Conservation (phyloP, 2,329 filamentous ascomycete genomes). For the Ceratocystis alfenasii region DNA sequence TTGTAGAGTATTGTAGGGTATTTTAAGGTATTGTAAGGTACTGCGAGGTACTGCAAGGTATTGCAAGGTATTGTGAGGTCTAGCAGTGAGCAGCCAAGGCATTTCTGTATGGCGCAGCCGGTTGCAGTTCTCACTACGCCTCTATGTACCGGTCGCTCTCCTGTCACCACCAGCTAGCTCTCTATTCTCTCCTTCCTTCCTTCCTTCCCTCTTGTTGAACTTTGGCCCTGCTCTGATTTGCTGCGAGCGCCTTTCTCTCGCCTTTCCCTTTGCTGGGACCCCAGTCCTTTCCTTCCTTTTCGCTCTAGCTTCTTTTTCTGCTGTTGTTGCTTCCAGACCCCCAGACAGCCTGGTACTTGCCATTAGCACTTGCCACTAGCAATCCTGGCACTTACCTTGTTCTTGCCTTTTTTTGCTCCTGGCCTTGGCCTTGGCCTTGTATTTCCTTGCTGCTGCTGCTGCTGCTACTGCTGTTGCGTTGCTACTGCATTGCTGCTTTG, state of each 20-base stretch:
- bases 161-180: no score
- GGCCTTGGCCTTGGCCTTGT: not conserved
- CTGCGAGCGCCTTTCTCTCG: not conserved
- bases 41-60: no score
- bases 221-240: constrained; percentile 6
- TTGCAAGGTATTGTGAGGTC: no score
- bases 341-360: not conserved
- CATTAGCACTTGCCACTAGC: not conserved
- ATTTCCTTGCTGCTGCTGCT: not conserved
- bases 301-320: not conserved
- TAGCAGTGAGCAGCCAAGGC: no score
- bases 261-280: not conserved
- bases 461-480: not conserved
- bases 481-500: not conserved
- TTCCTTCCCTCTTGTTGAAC: constrained; percentile 15
- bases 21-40: no score
- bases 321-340: not conserved
- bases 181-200: constrained; percentile 22
- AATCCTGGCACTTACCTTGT: not conserved
- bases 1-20: no score
- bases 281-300: not conserved
- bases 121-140: no score
- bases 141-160: no score
- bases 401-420: not conserved
- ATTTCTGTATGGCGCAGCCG: no score